Evolutionary conservation across 345 rosid species (phyloP), one percentile per base, ranked within the genome.

Genomic region (Adansonia digitata): DNA sequence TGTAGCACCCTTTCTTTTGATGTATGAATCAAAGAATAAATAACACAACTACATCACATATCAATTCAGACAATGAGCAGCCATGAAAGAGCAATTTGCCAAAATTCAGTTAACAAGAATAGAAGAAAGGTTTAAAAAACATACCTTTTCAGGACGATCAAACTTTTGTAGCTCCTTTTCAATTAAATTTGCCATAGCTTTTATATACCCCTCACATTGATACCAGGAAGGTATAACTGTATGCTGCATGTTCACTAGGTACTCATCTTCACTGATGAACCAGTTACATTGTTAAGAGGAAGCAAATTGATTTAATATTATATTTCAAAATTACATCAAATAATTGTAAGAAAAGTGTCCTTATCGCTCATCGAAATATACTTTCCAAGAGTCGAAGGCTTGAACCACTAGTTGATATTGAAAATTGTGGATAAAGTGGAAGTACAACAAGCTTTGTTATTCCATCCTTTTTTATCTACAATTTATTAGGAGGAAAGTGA

Each of bases 151-250:
- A 74, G 94, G 93, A 71, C 48, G 29, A 72, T 74, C 94, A 88
- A 92, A 92, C 48, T 81, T 90, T 65, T 31, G 75, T 76, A 94
- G 77, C 83, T 94, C 97, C 75, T 88, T 84, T 79, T 91, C 90
- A 76, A 91, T 92, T 74, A 94, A 79, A 80, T 89, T 86, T 75
- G 93, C 86, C 98, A 91, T 91, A 46, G 98, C 88, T 76, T 86
- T 92, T 75, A 92, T 88, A 79, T 94, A 94, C 67, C 98, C 98
- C 76, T 94, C 97, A 35, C 98, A 94, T 82, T 94, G 98, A 79
- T 94, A 94, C 98, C 98, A 94, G 5, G 98, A 94, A 66, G 98
- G 98, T 77, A 94, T 94, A 75, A 94, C 98, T 5, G 98, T 94
- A 77, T 94, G 98, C 78, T 91, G 98, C 98, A 94, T 94, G 87